Conservation (phyloP, 148 eudicot species). For the Fallopia convolvulus region DNA sequence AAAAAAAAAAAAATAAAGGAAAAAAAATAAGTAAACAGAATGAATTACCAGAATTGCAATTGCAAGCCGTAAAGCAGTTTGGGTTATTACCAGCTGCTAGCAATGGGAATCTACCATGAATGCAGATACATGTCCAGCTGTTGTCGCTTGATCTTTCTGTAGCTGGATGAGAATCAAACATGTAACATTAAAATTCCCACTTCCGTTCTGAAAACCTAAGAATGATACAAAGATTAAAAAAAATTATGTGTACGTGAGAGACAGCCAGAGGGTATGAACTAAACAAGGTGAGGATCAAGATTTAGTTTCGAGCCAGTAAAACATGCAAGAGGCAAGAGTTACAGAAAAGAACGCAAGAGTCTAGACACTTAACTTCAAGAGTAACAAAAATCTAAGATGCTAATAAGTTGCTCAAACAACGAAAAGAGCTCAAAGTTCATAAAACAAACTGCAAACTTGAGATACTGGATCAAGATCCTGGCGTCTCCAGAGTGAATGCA, state of each 20-base stretch:
- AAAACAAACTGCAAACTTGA: neutral
- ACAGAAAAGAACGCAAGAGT: neutral
- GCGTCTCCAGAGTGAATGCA: neutral
- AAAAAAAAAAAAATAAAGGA: neutral
- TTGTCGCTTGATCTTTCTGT: constrained; percentile 29
- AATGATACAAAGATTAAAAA: neutral
- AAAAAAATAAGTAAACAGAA: neutral
- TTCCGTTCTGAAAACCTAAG: neutral
- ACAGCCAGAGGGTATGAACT: neutral
- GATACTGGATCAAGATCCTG: neutral
- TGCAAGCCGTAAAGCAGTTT: constrained; percentile 69
- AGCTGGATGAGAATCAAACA: constrained; percentile 9
- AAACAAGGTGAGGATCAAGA: neutral
- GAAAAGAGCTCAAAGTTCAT: neutral
- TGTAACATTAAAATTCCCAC: neutral
- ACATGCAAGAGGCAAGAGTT: neutral
- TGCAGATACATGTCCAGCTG: constrained; percentile 64
- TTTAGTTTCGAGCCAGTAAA: neutral
- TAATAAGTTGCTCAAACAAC: constrained; percentile 1
- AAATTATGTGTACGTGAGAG: neutral
- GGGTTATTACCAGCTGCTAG: constrained; percentile 30
- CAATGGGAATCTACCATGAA: constrained; percentile 43
- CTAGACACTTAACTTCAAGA: neutral
- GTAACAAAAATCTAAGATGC: neutral
- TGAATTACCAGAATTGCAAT: constrained; percentile 69